Evolutionary conservation across 345 rosid species (phyloP), one percentile per base, ranked within the genome.

Genomic region (Murraya koenigii): DNA sequence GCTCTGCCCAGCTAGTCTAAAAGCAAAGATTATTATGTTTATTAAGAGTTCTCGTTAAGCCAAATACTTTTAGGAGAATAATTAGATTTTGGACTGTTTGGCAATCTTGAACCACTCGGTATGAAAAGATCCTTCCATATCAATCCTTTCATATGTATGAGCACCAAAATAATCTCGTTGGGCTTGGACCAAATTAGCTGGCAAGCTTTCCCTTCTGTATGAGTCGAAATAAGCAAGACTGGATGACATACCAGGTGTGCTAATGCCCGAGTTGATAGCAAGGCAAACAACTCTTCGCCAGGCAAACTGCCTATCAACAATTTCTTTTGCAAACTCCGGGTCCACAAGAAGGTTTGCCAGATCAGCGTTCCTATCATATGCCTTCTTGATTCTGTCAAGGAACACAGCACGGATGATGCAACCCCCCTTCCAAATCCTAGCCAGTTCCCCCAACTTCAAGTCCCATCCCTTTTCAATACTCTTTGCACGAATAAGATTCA

Each of bases 91-190:
- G 28, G 82, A 82, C 83, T 88, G 88, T 77, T 84, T 91, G 55
- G 99, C 97, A 73, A 87, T 89, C 91, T 95, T 95, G 88, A 92
- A 95, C 99, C 99, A 96, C 79, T 96, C 99, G 0, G 98, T 93
- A 54, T 96, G 98, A 93, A 91, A 96, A 60, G 97, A 84, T 49
- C 99, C 99, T 77, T 93, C 97, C 74, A 88, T 67, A 77, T 96
- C 99, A 77, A 86, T 82, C 89, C 99, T 88, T 76, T 96, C 99
- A 78, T 96, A 96, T 8, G 99, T 96, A 78, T 96, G 99, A 73
- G 99, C 99, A 30, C 98, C 99, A 76, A 96, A 96, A 75, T 94
- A 96, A 65, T 96, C 99, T 66, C 98, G 79, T 75, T 96, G 99
- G 54, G 99, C 99, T 85, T 96, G 99, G 52, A 96, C 98, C 77